phyloP scores from a whole-genome alignment of 441 rosid genomes.

The Gossypium aridum region DNA sequence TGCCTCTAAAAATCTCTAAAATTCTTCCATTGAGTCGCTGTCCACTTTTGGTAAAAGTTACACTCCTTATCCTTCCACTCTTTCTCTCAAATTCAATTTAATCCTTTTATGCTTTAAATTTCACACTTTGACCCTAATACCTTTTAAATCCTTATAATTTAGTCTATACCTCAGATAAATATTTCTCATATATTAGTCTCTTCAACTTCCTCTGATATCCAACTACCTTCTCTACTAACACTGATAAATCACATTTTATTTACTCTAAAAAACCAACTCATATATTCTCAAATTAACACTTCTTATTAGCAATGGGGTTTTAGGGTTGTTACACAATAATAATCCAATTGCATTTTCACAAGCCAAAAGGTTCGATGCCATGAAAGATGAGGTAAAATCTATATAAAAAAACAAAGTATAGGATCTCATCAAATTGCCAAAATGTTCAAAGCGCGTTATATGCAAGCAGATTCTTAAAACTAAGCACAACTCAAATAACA shows the following conservation, averaged over 20 bases:
- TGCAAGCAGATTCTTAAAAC: not conserved
- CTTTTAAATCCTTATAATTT: not conserved
- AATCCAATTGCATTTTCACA: not conserved
- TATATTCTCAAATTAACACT: not conserved
- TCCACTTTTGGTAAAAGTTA: no score
- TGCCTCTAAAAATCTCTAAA: no score
- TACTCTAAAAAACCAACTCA: not conserved
- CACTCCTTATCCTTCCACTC: no score
- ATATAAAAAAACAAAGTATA: not conserved
- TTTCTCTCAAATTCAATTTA: no score
- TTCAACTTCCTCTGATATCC: not conserved
- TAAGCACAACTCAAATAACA: not conserved
- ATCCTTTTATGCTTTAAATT: no score
- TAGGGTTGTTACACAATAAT: not conserved
- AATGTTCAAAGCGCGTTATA: not conserved
- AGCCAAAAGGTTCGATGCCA: not conserved
- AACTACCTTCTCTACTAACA: not conserved
- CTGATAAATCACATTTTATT: not conserved
- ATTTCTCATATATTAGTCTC: not conserved
- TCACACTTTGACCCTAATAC: not conserved
- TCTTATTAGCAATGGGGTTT: not conserved
- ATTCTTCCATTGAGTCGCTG: no score
- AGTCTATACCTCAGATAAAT: no score
- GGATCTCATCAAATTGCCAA: not conserved
- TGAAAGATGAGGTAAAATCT: not conserved